Base-by-base conservation (phyloP, 2,329 filamentous ascomycete genomes). In the Achaetomium macrosporum region DNA sequence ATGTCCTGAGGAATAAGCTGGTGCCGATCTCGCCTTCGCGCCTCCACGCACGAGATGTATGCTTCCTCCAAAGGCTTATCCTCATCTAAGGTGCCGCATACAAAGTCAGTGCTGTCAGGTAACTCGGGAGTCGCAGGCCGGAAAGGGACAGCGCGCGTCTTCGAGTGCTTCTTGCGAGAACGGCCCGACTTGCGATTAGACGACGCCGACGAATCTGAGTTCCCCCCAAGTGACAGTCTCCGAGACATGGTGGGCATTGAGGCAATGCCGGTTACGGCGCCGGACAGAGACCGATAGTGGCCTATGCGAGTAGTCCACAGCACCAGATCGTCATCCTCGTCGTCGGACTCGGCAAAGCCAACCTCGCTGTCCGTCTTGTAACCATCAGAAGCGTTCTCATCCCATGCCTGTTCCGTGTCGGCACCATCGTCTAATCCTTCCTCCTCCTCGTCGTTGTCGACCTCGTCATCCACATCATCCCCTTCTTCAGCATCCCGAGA, bases 31-130 rank as follows among this genome's bases (percentile, higher is more conserved):
- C 85, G 85, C 62, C 90, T 86, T 60, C 88, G 85, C 51, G 88
- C 84, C 64, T 91, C 87, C 53, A 95, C 78, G 63, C 87, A 90
- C 2, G 88, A 88, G 51, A 95, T 79, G 68, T 96, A 99, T 0
- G 90, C 92, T 61, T 91, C 90, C 67, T 99, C 93, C n/a, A 97
- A 73, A 2, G 90, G 90, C 42, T 90, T 84, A 65, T 99, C 93
- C 69, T 99, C 93, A 60, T 99, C 93, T 17, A 99, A 77, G 1
- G 93, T 99, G 54, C 93, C 93, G 65, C 93, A 97, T n/a, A 99
- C 93, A 61, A 99, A 99, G 68, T 99, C 93, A 13, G 93, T 97
- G 70, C 91, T 96, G 68, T 99, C 93, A 1, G 93, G 93, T 11
- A 99, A 76, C 65, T 96, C 90, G 2, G 89, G 88, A 1, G 87